Percentiles rank a stretch among this genome's conserved stretches.
phyloP scores from a whole-genome alignment of 179 eudicot species.

The Silene coronaria region DNA sequence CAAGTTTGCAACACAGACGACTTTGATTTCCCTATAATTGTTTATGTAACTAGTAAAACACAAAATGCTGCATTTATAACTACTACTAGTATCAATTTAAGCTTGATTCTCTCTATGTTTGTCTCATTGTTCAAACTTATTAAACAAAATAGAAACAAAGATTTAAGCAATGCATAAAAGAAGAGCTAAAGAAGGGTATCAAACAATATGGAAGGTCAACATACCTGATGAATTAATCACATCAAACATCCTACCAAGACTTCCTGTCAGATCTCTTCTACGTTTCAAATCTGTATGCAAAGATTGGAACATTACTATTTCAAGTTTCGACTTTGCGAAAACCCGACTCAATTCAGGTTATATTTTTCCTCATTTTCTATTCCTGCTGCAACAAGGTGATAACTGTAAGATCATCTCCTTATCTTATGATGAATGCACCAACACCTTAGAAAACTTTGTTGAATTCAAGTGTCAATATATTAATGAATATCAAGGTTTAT shows the following conservation, averaged over 20 bases:
- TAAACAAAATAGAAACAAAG: no score
- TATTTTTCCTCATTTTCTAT: not conserved
- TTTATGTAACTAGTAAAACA: no score
- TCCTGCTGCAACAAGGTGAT: not conserved
- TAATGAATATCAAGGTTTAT: not conserved
- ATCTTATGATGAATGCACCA: not conserved
- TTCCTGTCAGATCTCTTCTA: not conserved
- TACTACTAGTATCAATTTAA: no score
- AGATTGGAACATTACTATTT: not conserved
- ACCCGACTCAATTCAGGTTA: not conserved
- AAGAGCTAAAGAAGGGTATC: no score
- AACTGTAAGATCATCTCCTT: not conserved
- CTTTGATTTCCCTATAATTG: no score
- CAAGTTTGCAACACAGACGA: no score
- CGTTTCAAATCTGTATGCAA: not conserved
- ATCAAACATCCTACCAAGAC: not conserved
- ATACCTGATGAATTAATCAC: not conserved
- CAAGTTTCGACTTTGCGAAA: not conserved
- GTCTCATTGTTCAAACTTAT: no score
- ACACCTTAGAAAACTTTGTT: not conserved
- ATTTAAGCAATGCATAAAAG: no score
- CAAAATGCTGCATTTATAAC: no score
- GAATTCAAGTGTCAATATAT: not conserved
- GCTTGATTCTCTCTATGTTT: no score
- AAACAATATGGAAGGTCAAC: not conserved